Percentiles rank a stretch among this genome's conserved stretches.
These are phyloP conservation scores for Pneumocystis sp. DNA, from an alignment of 1,139 yeast species.

Conservation along the genomic window DNA sequence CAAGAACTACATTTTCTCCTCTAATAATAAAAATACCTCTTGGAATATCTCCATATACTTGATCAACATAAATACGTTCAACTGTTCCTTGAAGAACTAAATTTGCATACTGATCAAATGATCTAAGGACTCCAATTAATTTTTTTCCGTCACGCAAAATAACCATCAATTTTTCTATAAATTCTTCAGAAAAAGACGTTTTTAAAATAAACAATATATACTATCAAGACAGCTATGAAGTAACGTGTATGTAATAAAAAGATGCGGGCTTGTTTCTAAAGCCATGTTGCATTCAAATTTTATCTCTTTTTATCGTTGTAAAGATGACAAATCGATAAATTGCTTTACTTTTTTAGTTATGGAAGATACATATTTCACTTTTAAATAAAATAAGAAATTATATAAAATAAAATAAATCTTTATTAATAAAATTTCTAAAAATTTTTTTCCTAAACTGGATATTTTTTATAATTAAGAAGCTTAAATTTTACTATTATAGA, in stretches of 20 bases:
- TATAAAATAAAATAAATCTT: neutral
- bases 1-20: conserved; percentile 92
- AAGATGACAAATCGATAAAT: neutral
- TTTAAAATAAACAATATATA: conserved; percentile 20
- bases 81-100: conserved; percentile 79
- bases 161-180: conserved; percentile 51
- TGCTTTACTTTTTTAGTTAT: neutral
- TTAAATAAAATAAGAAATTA: neutral
- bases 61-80: conserved; percentile 61
- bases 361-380: neutral
- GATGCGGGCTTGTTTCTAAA: neutral
- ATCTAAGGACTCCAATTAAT: conserved; percentile 77
- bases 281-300: neutral
- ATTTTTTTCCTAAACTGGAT: neutral
- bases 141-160: conserved; percentile 81
- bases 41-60: conserved; percentile 55
- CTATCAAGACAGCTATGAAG: conserved; percentile 88
- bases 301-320: neutral
- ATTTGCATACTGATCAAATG: conserved; percentile 92
- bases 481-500: neutral
- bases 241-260: conserved; percentile 90
- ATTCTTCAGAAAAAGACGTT: neutral
- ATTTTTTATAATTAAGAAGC: neutral
- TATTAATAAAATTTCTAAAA: neutral
- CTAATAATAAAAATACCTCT: conserved; percentile 80